Percentiles rank a stretch among this genome's conserved stretches.
Evolutionary conservation across 345 rosid species (phyloP).

Genomic region (Euclidium syriacum): DNA sequence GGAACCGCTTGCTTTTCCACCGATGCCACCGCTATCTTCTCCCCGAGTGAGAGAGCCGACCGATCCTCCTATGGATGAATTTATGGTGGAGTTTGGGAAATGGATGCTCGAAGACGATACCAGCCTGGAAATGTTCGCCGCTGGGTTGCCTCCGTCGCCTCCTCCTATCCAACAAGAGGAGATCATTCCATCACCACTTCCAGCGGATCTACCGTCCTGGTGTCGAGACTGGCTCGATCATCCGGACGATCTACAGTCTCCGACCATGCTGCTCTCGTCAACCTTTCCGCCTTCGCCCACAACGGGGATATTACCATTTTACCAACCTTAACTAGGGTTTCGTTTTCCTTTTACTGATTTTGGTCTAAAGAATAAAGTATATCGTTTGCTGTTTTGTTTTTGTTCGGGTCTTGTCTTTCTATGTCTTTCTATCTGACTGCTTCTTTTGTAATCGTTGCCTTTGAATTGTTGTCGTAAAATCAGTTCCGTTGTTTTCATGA

Average conservation of each 20-base stretch:
- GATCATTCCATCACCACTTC: constrained; percentile 21
- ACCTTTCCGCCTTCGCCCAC: background rate
- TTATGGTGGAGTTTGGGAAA: constrained; percentile 45
- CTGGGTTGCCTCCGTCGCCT: constrained; percentile 41
- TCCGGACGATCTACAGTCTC: background rate
- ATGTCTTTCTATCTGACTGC: background rate
- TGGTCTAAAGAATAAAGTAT: background rate
- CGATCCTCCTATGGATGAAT: constrained; percentile 39
- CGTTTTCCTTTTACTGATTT: background rate
- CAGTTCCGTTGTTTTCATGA: too few relatives aligned
- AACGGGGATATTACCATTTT: background rate
- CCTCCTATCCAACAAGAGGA: constrained; percentile 21
- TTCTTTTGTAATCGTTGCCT: background rate
- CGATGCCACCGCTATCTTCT: constrained; percentile 4
- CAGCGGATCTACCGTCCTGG: constrained; percentile 32
- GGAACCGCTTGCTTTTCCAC: too few relatives aligned
- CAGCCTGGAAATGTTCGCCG: constrained; percentile 30
- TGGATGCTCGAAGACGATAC: constrained; percentile 28
- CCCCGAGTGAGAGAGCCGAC: constrained; percentile 30
- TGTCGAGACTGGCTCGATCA: background rate
- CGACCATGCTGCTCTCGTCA: background rate
- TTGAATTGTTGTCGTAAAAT: too few relatives aligned
- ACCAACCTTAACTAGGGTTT: background rate
- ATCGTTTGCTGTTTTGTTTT: background rate
- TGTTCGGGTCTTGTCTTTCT: background rate